phyloP scores from a whole-genome alignment of 305 asterid genomes.

The Fraxinus nigra region DNA sequence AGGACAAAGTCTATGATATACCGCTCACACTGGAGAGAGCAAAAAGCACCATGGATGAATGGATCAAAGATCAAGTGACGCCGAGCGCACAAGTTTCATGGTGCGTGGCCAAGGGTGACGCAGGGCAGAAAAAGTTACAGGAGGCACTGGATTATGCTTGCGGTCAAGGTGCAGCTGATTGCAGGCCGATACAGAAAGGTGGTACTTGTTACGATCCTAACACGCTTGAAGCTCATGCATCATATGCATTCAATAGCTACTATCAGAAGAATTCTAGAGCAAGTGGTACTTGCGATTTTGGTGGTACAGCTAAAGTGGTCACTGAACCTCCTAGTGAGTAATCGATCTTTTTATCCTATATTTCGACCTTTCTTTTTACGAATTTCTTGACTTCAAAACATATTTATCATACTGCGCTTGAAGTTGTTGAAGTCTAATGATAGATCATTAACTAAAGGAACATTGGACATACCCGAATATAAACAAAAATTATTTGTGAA shows the following conservation, averaged over 20 bases:
- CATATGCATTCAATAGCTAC: neutral
- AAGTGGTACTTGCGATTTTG: neutral
- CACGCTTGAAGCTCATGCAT: neutral
- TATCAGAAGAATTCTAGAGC: neutral
- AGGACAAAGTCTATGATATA: constrained; percentile 51
- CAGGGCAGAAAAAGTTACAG: neutral
- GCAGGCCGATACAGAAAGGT: neutral
- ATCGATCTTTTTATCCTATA: neutral
- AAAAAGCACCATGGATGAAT: neutral
- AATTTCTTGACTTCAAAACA: neutral
- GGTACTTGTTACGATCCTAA: neutral
- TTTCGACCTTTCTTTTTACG: neutral
- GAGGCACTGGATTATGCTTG: neutral
- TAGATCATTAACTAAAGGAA: neutral
- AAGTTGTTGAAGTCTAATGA: neutral
- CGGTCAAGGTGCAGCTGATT: neutral
- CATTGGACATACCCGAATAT: neutral
- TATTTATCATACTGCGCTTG: neutral
- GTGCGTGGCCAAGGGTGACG: neutral
- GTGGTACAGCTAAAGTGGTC: neutral
- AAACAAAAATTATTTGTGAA: neutral
- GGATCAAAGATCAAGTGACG: constrained; percentile 35
- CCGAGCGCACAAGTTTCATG: neutral
- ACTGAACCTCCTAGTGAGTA: neutral
- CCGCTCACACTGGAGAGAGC: constrained; percentile 26